Evolutionary conservation across 1,284 basidiomycete species (phyloP), one percentile per base, ranked within the genome.

Genomic region (Irpex sp.): DNA sequence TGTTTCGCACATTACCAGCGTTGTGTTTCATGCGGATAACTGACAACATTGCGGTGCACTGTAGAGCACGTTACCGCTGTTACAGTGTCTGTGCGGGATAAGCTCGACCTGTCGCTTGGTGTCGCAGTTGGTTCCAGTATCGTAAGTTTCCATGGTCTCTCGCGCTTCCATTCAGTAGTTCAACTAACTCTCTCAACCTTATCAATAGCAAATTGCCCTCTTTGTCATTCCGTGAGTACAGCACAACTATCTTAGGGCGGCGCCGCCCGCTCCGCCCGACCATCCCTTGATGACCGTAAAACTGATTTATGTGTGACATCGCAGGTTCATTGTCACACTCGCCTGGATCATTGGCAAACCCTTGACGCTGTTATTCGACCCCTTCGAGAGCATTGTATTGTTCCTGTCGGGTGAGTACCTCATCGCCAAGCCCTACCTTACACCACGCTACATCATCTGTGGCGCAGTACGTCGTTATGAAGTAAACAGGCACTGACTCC

Each of bases 41-140:
- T 58, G 13, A 62, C 50, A 1, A 17, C 11, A 4, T 26, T 26
- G 55, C 59, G n/a, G 43, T 64, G 39, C 8, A 49, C 31, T 67
- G 49, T 59, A 80, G 94, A 97, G 73, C 93, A 95, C 72, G 87
- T 89, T 58, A 95, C 94, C 3, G 93, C 93, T 21, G 91, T 96
- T 64, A 92, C 89, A 3, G 93, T 95, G 5, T 93, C 93, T 0
- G 87, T 93, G 66, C 93, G 95, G 76, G 84, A 93, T 75, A 85
- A 92, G 73, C 26, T 58, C 21, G 61, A 59, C 43, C 78, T 93
- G 58, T 87, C 86, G 66, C 80, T 92, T 61, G 86, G 88, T 59
- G 93, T 95, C 59, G 94, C 95, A 5, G 91, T 95, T 43, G 94
- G 93, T n/a, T 93, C 92, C 1, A 93, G 91, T 65, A 94, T 97